A percentile compares a stretch with the other conserved stretches of the same genome.
phyloP scores from a whole-genome alignment of 495 filamentous ascomycete genomes.

The Tuber magnatum region DNA sequence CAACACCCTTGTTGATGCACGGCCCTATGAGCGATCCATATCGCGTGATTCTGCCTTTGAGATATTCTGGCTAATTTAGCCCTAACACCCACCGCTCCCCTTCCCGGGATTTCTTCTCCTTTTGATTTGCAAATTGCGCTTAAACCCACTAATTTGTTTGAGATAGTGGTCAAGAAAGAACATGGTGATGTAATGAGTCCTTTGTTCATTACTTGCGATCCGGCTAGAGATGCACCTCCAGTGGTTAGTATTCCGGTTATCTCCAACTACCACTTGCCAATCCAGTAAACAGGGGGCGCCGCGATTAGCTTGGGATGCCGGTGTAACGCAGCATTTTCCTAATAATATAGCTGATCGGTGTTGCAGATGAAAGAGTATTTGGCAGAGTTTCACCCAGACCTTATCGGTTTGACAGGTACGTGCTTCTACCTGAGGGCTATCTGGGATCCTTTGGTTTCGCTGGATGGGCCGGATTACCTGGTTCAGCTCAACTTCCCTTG shows the following conservation, averaged over 20 bases:
- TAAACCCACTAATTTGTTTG: slow-evolving; percentile 12
- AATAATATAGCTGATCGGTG: not conserved
- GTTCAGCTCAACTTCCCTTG: not conserved
- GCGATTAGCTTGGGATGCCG: not conserved
- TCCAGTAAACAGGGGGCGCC: not conserved
- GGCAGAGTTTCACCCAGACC: slow-evolving; percentile 79
- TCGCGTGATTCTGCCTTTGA: not conserved
- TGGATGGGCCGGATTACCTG: not conserved
- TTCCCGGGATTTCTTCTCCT: not conserved
- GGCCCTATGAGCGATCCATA: not conserved
- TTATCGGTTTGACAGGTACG: slow-evolving; percentile 69
- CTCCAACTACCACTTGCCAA: not conserved
- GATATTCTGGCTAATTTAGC: not conserved
- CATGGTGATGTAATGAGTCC: slow-evolving; percentile 47
- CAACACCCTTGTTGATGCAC: not conserved
- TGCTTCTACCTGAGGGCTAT: not conserved
- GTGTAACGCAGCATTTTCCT: not conserved
- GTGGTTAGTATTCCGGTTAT: slow-evolving; percentile 44
- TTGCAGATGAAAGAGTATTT: slow-evolving; percentile 66
- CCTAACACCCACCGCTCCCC: not conserved
- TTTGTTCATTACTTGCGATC: slow-evolving; percentile 93
- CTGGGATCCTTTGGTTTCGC: not conserved
- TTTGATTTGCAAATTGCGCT: not conserved
- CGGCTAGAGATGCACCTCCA: slow-evolving; percentile 76
- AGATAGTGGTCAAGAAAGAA: slow-evolving; percentile 42